These are phyloP conservation scores for Hanseniaspora guilliermondii DNA, from an alignment of 805 yeast species.

Conservation along the genomic window DNA sequence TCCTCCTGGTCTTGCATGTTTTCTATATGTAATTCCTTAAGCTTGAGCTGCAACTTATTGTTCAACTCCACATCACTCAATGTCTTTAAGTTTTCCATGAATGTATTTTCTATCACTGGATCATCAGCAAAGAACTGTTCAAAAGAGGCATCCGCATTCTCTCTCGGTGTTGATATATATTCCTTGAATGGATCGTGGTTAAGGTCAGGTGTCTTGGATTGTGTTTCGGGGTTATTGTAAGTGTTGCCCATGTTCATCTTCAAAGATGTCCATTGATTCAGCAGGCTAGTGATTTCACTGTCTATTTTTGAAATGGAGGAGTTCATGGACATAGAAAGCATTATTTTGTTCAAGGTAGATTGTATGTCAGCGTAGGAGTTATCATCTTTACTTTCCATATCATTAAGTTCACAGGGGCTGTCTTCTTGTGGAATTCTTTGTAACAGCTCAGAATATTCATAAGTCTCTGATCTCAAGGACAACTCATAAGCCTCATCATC, in stretches of 20 bases:
- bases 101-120: background rate
- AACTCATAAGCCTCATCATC: background rate
- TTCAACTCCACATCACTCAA: constrained; percentile 24
- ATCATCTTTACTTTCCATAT: background rate
- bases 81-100: constrained; percentile 14
- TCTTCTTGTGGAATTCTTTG: constrained; percentile 2
- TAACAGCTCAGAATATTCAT: constrained; percentile 9
- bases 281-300: background rate
- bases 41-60: constrained; percentile 22
- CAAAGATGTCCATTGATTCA: constrained; percentile 4
- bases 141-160: background rate
- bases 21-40: constrained; percentile 23
- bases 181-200: background rate
- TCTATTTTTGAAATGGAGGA: background rate
- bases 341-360: background rate
- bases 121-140: background rate
- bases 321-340: background rate
- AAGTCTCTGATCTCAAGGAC: background rate
- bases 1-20: constrained; percentile 15
- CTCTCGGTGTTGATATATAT: background rate
- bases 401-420: background rate
- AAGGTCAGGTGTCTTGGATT: background rate
- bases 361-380: background rate
- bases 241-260: constrained; percentile 1
- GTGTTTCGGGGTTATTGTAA: background rate